A percentile compares a stretch with the other conserved stretches of the same genome.
phyloP scores from a whole-genome alignment of 2,329 filamentous ascomycete species.

The Aspergillus costaricaensis region DNA sequence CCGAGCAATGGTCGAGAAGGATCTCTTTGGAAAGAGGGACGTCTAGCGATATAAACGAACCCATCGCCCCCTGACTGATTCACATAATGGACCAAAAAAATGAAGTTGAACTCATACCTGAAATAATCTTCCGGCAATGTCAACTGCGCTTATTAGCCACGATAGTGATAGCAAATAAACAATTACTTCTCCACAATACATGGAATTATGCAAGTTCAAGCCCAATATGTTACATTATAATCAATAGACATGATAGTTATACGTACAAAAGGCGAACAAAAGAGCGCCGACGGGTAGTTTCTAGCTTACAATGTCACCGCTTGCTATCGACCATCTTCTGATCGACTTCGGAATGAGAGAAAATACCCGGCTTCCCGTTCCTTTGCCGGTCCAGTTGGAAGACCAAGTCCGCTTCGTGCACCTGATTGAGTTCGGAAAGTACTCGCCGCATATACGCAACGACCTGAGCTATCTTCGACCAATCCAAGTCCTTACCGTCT shows the following conservation, averaged over 20 bases:
- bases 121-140: too few species aligned
- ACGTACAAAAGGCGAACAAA: not conserved
- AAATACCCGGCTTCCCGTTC: conserved; percentile 37
- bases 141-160: not conserved
- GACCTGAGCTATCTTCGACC: conserved; percentile 61
- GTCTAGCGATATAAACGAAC: conserved; percentile 1
- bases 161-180: not conserved
- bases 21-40: conserved; percentile 58
- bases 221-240: not conserved
- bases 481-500: conserved; percentile 56
- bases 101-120: not conserved
- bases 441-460: conserved; percentile 65
- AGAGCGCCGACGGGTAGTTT: not conserved
- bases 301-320: conserved; percentile 16
- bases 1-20: conserved; percentile 80
- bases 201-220: not conserved
- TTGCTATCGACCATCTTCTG: conserved; percentile 42
- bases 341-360: conserved; percentile 38
- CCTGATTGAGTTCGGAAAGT: conserved; percentile 54
- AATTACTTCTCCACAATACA: not conserved
- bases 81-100: not conserved
- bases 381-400: conserved; percentile 51
- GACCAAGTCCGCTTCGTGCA: conserved; percentile 57
- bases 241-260: not conserved
- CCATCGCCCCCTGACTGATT: not conserved